These are phyloP conservation scores for Allodekkera sacchari DNA, from an alignment of 805 yeast genomes.

Conservation along the genomic window DNA sequence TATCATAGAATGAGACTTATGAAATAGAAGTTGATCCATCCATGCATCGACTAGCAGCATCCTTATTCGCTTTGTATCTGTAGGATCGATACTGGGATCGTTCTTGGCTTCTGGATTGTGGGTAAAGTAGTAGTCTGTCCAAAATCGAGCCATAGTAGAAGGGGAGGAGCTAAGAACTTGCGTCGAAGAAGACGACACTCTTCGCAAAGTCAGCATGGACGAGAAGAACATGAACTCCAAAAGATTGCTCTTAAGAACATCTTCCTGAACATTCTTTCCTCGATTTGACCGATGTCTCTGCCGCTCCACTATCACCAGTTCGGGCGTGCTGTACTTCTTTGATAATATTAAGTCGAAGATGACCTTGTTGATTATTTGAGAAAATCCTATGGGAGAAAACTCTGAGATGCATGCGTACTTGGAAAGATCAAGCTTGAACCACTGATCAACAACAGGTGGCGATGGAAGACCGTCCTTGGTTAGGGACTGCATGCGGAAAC, in stretches of 20 bases:
- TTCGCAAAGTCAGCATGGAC: slow-evolving; percentile 12
- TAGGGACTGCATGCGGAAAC: slow-evolving; percentile 12
- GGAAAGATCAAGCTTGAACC: slow-evolving; percentile 27
- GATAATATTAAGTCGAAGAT: slow-evolving; percentile 13
- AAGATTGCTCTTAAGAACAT: slow-evolving; percentile 43
- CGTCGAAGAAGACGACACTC: slow-evolving; percentile 6
- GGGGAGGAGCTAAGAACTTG: slow-evolving; percentile 19
- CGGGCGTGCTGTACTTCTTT: slow-evolving; percentile 18
- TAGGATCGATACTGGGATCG: not conserved
- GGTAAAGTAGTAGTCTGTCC: slow-evolving; percentile 13
- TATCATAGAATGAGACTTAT: not conserved
- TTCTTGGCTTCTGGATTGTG: not conserved
- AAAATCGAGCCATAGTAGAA: slow-evolving; percentile 22
- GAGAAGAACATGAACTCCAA: slow-evolving; percentile 40
- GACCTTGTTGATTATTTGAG: slow-evolving; percentile 14
- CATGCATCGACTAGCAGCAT: slow-evolving; percentile 20
- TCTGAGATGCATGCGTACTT: slow-evolving; percentile 9
- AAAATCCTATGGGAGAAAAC: slow-evolving; percentile 22
- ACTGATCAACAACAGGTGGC: slow-evolving; percentile 17
- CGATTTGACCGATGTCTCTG: slow-evolving; percentile 48
- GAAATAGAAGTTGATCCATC: slow-evolving; percentile 10
- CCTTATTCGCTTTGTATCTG: slow-evolving; percentile 17
- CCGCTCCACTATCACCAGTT: slow-evolving; percentile 42
- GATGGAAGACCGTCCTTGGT: not conserved
- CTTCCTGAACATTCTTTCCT: slow-evolving; percentile 37